These are phyloP conservation scores for Zygosaccharomyces pseudobailii DNA, from an alignment of 1,139 yeast species.

Conservation along the genomic window DNA sequence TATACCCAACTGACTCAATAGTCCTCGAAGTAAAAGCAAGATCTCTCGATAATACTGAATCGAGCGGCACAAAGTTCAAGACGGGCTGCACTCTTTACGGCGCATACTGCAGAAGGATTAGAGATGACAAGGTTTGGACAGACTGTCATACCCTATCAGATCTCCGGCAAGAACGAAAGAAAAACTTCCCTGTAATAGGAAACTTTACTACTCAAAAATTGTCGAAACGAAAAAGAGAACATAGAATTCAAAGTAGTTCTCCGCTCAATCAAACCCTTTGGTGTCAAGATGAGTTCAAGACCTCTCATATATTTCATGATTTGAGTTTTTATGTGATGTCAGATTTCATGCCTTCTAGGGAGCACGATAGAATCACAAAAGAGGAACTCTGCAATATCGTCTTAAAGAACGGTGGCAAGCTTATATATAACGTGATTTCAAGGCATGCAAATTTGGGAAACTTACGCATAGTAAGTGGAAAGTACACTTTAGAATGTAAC, in stretches of 20 bases:
- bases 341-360: slow-evolving; percentile 37
- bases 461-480: slow-evolving; percentile 45
- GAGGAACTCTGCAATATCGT: slow-evolving; percentile 40
- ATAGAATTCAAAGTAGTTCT: slow-evolving; percentile 12
- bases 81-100: slow-evolving; percentile 70
- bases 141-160: slow-evolving; percentile 58
- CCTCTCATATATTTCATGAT: slow-evolving; percentile 33
- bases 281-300: slow-evolving; percentile 6
- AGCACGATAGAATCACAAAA: slow-evolving; percentile 34
- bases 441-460: slow-evolving; percentile 8
- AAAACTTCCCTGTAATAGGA: slow-evolving; percentile 5
- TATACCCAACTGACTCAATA: slow-evolving; percentile 68
- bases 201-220: slow-evolving; percentile 12
- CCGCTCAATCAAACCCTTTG: slow-evolving; percentile 3
- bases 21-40: slow-evolving; percentile 83
- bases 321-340: slow-evolving; percentile 41
- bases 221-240: slow-evolving; percentile 20
- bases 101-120: slow-evolving; percentile 62
- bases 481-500: slow-evolving; percentile 43
- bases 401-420: slow-evolving; percentile 48
- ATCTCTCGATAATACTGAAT: slow-evolving; percentile 50
- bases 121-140: slow-evolving; percentile 63
- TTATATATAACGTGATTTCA: slow-evolving; percentile 28
- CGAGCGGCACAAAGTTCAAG: slow-evolving; percentile 46
- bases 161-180: slow-evolving; percentile 33